Evolutionary conservation across 2,329 filamentous ascomycete species (phyloP).

Genomic region (Phialophora tarda): DNA sequence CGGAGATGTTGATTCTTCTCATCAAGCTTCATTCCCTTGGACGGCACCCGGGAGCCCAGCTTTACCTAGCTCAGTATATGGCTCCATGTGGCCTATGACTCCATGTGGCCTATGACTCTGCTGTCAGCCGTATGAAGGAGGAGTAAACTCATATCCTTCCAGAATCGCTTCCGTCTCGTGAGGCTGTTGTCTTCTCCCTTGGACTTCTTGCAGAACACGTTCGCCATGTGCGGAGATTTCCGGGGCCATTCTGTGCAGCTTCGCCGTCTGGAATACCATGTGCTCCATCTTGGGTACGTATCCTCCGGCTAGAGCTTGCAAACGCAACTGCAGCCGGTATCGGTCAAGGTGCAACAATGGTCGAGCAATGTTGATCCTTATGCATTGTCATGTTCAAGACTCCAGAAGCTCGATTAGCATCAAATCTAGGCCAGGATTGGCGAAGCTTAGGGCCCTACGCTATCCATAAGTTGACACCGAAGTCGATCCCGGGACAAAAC

Average conservation of each 20-base stretch:
- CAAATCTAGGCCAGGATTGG: not conserved
- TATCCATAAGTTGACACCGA: not conserved
- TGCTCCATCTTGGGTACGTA: not conserved
- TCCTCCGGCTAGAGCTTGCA: not conserved
- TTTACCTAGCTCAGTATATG: not conserved
- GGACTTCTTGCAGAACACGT: not conserved
- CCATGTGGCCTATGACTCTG: not conserved
- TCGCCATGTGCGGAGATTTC: not conserved
- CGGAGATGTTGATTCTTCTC: not conserved
- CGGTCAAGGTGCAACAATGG: slow-evolving; percentile 1
- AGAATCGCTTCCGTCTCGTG: not conserved
- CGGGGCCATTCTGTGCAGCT: not conserved
- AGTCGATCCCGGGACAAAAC: not conserved
- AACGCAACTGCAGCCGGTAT: slow-evolving; percentile 6
- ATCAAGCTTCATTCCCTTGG: not conserved
- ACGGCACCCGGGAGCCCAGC: not conserved
- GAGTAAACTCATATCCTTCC: not conserved
- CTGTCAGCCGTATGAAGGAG: not conserved
- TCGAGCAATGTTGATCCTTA: not conserved
- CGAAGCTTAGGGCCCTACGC: not conserved
- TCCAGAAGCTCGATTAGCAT: not conserved
- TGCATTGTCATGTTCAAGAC: not conserved
- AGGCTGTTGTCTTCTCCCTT: not conserved
- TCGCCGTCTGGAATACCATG: not conserved
- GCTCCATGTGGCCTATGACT: not conserved